Percentiles rank a stretch among this genome's conserved stretches.
Evolutionary conservation across 441 rosid species (phyloP).

Genomic region (Flueggea neowawraea): DNA sequence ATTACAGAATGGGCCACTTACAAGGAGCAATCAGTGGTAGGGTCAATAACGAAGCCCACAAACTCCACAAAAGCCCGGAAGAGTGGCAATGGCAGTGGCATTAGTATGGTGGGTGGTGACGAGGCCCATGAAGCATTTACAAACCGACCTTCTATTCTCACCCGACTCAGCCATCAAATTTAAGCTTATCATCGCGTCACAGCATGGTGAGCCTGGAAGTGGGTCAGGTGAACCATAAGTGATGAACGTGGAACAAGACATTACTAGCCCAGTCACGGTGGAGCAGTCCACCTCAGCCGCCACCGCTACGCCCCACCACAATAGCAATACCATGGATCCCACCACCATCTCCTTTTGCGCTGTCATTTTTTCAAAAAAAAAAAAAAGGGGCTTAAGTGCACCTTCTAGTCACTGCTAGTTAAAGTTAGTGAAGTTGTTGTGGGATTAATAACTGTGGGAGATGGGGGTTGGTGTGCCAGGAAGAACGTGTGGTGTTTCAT

Average conservation of each 20-base stretch:
- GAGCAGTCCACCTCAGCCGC: constrained; percentile 35
- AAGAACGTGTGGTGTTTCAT: too few species aligned
- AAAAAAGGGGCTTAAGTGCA: too few species aligned
- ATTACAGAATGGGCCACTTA: constrained; percentile 6
- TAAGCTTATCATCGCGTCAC: constrained; percentile 59
- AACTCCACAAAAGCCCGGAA: constrained; percentile 77
- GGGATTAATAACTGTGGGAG: too few species aligned
- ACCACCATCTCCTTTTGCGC: neutral
- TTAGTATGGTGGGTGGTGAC: constrained; percentile 41
- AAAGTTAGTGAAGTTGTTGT: too few species aligned
- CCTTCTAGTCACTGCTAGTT: too few species aligned
- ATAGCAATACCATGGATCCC: constrained; percentile 14
- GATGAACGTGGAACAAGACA: constrained; percentile 61
- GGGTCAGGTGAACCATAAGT: constrained; percentile 67
- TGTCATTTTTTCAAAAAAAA: neutral
- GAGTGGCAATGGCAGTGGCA: constrained; percentile 66
- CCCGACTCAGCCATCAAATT: constrained; percentile 35
- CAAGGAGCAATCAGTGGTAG: constrained; percentile 63
- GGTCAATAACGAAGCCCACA: constrained; percentile 62
- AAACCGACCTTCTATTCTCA: constrained; percentile 34
- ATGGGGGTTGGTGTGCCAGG: too few species aligned
- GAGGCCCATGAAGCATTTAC: constrained; percentile 60
- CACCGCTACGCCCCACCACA: constrained; percentile 20
- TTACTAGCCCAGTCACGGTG: constrained; percentile 52
- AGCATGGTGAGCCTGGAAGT: constrained; percentile 63